phyloP scores from a whole-genome alignment of 75 land plant genomes.

The Adiantum capillusveneris region DNA sequence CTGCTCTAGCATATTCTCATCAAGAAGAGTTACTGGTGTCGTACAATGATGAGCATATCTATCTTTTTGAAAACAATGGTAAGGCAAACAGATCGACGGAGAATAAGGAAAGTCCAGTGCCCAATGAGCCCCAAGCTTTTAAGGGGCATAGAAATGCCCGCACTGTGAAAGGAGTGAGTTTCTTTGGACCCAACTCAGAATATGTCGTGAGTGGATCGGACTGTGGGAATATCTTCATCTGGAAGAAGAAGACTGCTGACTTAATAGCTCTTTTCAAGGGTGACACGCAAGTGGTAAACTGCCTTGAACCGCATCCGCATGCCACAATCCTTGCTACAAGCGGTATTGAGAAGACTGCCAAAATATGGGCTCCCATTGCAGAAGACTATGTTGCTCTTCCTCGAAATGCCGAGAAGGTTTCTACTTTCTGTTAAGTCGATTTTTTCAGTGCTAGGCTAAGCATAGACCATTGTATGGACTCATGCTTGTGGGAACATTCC shows the following conservation, averaged over 20 bases:
- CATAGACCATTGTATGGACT: too few relatives aligned
- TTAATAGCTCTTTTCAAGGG: conserved; percentile 54
- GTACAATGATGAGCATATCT: conserved; percentile 76
- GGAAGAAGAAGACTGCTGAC: conserved; percentile 66
- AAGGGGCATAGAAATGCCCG: conserved; percentile 61
- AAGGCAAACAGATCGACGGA: conserved; percentile 27
- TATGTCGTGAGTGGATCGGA: conserved; percentile 85
- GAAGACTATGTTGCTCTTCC: conserved; percentile 32
- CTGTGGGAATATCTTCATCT: conserved; percentile 71
- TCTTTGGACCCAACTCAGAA: conserved; percentile 65
- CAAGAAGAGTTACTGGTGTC: conserved; percentile 76
- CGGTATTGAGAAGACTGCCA: conserved; percentile 55
- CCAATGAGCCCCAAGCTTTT: conserved; percentile 47
- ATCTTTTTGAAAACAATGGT: conserved; percentile 60
- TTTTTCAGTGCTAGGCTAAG: too few relatives aligned
- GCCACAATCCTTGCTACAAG: conserved; percentile 63
- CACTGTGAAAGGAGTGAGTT: conserved; percentile 77
- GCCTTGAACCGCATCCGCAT: conserved; percentile 67
- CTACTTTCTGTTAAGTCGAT: neutral
- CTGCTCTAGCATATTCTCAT: conserved; percentile 67
- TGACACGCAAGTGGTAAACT: conserved; percentile 58
- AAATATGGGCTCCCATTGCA: conserved; percentile 61
- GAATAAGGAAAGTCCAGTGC: conserved; percentile 3
- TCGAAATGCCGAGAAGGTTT: conserved; percentile 45
- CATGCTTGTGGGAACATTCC: too few relatives aligned